Conservation (phyloP, 1,284 basidiomycete genomes). For the Boletellus deceptivus region DNA sequence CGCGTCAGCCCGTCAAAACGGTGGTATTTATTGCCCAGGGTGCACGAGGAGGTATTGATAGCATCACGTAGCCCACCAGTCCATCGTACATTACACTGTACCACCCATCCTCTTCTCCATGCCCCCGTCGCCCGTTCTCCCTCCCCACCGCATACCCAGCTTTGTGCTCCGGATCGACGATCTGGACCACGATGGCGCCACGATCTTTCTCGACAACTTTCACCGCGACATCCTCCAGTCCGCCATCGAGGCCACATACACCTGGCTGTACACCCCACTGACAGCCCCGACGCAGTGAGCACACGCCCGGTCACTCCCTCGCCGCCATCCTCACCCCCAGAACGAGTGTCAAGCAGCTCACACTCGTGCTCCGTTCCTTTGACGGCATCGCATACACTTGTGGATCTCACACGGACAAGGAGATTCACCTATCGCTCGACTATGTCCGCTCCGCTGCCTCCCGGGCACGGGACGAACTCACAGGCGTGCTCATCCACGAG, state of each 20-base stretch:
- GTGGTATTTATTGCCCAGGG: slow-evolving; percentile 9
- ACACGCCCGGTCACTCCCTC: neutral
- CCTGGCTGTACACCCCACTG: slow-evolving; percentile 58
- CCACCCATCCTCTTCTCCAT: slow-evolving; percentile 10
- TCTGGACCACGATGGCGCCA: slow-evolving; percentile 54
- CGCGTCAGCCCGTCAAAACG: neutral
- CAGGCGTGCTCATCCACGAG: slow-evolving; percentile 65
- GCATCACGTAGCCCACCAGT: too few species aligned
- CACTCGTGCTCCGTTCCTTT: slow-evolving; percentile 60
- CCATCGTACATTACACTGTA: neutral
- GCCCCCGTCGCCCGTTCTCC: slow-evolving; percentile 29
- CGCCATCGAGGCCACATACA: slow-evolving; percentile 54
- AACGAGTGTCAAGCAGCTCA: slow-evolving; percentile 52
- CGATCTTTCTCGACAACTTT: slow-evolving; percentile 54
- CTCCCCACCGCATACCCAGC: slow-evolving; percentile 54
- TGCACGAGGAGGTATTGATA: neutral
- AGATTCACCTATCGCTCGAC: slow-evolving; percentile 68
- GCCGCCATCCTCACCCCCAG: slow-evolving; percentile 2
- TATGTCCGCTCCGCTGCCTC: slow-evolving; percentile 48
- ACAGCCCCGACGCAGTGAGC: slow-evolving; percentile 57
- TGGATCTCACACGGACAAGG: slow-evolving; percentile 56
- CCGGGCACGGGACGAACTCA: slow-evolving; percentile 57
- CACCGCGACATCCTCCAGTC: slow-evolving; percentile 45
- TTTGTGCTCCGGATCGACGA: slow-evolving; percentile 58
- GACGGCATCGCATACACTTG: slow-evolving; percentile 64